A percentile compares a stretch with the other conserved stretches of the same genome.
phyloP scores from a whole-genome alignment of 352 stramenopile genomes.

The Globisporangium okanoganense region DNA sequence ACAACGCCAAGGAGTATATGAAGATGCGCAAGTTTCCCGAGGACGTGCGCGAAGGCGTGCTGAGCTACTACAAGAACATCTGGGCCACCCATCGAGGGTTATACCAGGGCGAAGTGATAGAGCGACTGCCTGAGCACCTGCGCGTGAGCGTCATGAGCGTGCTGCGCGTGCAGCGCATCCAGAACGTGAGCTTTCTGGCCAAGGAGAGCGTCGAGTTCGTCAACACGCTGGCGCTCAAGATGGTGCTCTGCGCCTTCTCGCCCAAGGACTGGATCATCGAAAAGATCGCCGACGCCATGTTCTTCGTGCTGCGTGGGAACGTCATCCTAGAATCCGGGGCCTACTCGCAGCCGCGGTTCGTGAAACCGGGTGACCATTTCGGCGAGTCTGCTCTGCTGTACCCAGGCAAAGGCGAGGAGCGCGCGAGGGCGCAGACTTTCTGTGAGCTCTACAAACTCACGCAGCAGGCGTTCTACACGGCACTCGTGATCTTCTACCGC shows the following conservation, averaged over 20 bases:
- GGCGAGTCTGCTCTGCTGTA: conserved; percentile 49
- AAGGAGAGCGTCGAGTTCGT: conserved; percentile 72
- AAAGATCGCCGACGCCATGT: conserved; percentile 61
- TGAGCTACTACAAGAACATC: conserved; percentile 56
- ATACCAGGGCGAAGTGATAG: conserved; percentile 38
- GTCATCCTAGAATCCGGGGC: conserved; percentile 33
- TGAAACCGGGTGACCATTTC: conserved; percentile 54
- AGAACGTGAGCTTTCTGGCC: conserved; percentile 49
- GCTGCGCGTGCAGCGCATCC: conserved; percentile 53
- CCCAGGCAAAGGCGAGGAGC: conserved; percentile 36
- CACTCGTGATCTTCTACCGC: conserved; percentile 51
- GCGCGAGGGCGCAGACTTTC: conserved; percentile 58
- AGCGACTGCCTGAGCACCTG: conserved; percentile 53
- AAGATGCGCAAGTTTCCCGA: conserved; percentile 56
- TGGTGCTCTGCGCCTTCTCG: conserved; percentile 49
- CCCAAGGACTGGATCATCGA: conserved; percentile 77
- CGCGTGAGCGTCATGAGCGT: conserved; percentile 51
- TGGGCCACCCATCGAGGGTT: conserved; percentile 52
- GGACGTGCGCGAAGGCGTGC: conserved; percentile 47
- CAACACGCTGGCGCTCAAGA: conserved; percentile 52
- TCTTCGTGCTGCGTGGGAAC: conserved; percentile 51
- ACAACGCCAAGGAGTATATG: conserved; percentile 77
- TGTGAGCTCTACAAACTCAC: conserved; percentile 74
- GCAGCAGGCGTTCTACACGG: conserved; percentile 44
- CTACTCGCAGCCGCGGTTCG: conserved; percentile 27